phyloP scores from a whole-genome alignment of 306 rosid genomes.

The Trichosanthes truncata region DNA sequence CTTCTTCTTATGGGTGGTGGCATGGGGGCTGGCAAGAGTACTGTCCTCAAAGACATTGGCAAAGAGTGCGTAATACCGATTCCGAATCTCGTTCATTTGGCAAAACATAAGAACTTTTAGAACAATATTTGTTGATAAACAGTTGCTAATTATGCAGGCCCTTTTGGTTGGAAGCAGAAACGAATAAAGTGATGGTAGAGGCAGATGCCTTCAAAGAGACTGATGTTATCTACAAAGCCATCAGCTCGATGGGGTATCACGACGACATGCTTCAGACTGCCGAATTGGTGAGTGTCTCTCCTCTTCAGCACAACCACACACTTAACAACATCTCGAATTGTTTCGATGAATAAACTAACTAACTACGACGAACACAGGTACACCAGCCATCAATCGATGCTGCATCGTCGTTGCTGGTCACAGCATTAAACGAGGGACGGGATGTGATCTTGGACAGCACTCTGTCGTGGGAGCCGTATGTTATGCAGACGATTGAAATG shows the following conservation, averaged over 20 bases:
- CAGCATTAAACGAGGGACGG: slow-evolving; percentile 77
- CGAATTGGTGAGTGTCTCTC: slow-evolving; percentile 43
- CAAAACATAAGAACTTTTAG: background rate
- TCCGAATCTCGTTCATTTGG: background rate
- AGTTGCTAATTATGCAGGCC: slow-evolving; percentile 31
- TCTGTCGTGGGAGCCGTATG: slow-evolving; percentile 82
- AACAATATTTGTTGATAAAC: background rate
- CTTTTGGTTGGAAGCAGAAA: slow-evolving; percentile 57
- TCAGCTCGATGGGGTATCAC: slow-evolving; percentile 63
- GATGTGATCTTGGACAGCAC: slow-evolving; percentile 95
- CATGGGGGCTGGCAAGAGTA: slow-evolving; percentile 97
- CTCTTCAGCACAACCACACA: background rate
- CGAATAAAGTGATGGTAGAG: slow-evolving; percentile 62
- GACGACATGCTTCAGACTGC: slow-evolving; percentile 77
- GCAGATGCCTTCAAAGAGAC: slow-evolving; percentile 95
- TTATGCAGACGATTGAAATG: slow-evolving; percentile 73
- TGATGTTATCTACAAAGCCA: slow-evolving; percentile 61
- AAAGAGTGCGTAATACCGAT: slow-evolving; percentile 33
- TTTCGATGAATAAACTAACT: background rate
- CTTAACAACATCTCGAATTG: background rate
- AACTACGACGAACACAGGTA: slow-evolving; percentile 30
- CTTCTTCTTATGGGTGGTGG: slow-evolving; percentile 93
- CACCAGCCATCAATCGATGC: slow-evolving; percentile 81
- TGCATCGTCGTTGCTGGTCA: slow-evolving; percentile 78
- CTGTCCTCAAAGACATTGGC: slow-evolving; percentile 73